Evolutionary conservation across 2,329 filamentous ascomycete genomes (phyloP).

Genomic region (Fusarium zealandicum): DNA sequence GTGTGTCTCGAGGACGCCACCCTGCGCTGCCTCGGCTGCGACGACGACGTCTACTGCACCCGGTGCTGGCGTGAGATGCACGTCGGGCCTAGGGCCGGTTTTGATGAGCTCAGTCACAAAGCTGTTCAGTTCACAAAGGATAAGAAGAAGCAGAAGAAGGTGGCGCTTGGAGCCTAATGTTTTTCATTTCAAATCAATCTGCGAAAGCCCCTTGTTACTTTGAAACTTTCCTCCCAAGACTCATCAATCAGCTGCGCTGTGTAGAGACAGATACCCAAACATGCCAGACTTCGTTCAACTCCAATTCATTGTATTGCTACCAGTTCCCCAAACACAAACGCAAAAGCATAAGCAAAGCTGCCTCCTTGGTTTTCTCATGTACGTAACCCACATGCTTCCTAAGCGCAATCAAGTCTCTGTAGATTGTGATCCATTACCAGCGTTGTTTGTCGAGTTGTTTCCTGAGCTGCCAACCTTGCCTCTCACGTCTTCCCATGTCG

Average conservation of each 20-base stretch:
- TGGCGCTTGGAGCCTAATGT: slow-evolving; percentile 49
- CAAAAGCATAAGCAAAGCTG: slow-evolving; percentile 4
- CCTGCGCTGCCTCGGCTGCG: slow-evolving; percentile 75
- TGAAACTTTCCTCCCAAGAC: slow-evolving; percentile 1
- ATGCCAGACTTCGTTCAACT: slow-evolving; percentile 14
- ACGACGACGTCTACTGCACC: slow-evolving; percentile 75
- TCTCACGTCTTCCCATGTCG: slow-evolving; percentile 88
- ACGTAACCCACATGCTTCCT: neutral
- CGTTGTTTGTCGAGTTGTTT: slow-evolving; percentile 13
- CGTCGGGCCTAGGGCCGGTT: slow-evolving; percentile 70
- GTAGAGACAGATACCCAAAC: slow-evolving; percentile 28
- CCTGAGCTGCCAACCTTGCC: slow-evolving; percentile 51
- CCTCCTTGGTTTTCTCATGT: slow-evolving; percentile 5
- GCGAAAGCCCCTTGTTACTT: slow-evolving; percentile 7
- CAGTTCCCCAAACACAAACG: neutral
- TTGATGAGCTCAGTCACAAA: slow-evolving; percentile 73
- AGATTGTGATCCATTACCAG: slow-evolving; percentile 32
- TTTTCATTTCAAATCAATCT: slow-evolving; percentile 24
- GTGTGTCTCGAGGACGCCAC: slow-evolving; percentile 83
- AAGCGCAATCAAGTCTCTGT: slow-evolving; percentile 16
- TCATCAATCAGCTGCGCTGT: neutral
- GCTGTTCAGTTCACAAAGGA: slow-evolving; percentile 65
- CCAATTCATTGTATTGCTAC: slow-evolving; percentile 14
- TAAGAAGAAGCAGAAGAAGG: slow-evolving; percentile 45
- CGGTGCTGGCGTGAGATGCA: slow-evolving; percentile 86